Conservation (phyloP, 2,329 filamentous ascomycete genomes). For the Ilyonectria mors-panacis region DNA sequence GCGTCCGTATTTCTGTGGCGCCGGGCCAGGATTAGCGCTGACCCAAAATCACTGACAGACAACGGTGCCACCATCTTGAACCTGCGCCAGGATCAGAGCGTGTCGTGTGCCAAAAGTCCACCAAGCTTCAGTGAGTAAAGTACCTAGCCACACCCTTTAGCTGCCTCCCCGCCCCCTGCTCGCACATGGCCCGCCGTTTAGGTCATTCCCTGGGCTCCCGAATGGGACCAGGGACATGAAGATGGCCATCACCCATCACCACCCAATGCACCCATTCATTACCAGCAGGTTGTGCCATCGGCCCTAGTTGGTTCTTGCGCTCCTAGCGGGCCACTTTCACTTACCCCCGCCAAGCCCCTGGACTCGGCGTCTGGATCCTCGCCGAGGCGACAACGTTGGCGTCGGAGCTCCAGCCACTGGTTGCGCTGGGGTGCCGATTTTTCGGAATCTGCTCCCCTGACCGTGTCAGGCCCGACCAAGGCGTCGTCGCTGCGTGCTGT, state of each 20-base stretch:
- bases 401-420: slow-evolving; percentile 31
- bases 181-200: slow-evolving; percentile 40
- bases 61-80: slow-evolving; percentile 44
- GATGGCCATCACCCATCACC: slow-evolving; percentile 30
- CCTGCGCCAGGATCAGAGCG: slow-evolving; percentile 33
- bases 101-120: slow-evolving; percentile 40
- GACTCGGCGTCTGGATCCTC: slow-evolving; percentile 25
- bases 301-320: slow-evolving; percentile 2
- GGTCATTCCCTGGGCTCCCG: slow-evolving; percentile 34
- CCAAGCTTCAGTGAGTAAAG: slow-evolving; percentile 32
- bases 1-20: slow-evolving; percentile 39
- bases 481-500: slow-evolving; percentile 26
- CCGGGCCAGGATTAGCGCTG: slow-evolving; percentile 42
- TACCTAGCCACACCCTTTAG: slow-evolving; percentile 37
- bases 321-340: slow-evolving; percentile 22
- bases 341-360: slow-evolving; percentile 6
- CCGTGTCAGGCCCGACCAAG: slow-evolving; percentile 39
- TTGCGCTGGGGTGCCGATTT: slow-evolving; percentile 37
- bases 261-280: slow-evolving; percentile 19
- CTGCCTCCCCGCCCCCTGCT: slow-evolving; percentile 36
- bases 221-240: slow-evolving; percentile 33
- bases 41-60: slow-evolving; percentile 43
- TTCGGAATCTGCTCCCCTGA: slow-evolving; percentile 36
- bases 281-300: slow-evolving; percentile 22
- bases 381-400: slow-evolving; percentile 23